These are phyloP conservation scores for Avena sativa DNA, from an alignment of 176 grass and related monocot species.

Conservation along the genomic window DNA sequence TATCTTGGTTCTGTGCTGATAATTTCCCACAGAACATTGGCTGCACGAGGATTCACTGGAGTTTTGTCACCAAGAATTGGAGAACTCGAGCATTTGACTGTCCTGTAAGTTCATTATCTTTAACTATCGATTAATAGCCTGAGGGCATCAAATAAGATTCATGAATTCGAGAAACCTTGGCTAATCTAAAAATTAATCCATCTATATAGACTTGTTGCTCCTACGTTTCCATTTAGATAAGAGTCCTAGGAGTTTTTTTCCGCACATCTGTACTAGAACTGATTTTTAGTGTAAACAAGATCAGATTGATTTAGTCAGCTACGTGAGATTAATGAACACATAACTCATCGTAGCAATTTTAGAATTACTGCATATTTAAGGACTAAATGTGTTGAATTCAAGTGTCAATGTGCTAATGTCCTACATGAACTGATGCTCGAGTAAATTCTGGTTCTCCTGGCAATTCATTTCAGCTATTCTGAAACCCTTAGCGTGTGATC, in stretches of 20 bases:
- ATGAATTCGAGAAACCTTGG: not conserved
- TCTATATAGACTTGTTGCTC: not conserved
- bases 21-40: slow-evolving; percentile 68
- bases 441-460: not conserved
- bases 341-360: not conserved
- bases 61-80: slow-evolving; percentile 89
- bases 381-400: not conserved
- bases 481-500: slow-evolving; percentile 28
- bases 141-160: not conserved
- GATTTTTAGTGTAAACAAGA: not conserved
- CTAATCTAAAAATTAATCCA: not conserved
- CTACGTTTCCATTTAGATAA: not conserved
- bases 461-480: not conserved
- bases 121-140: not conserved
- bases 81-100: slow-evolving; percentile 79
- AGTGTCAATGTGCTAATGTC: not conserved
- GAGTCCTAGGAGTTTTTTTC: not conserved
- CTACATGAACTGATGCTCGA: slow-evolving; percentile 11
- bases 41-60: slow-evolving; percentile 93
- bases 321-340: not conserved
- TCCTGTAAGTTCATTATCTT: slow-evolving; percentile 69
- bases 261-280: not conserved
- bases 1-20: not conserved
- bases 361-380: not conserved
- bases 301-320: not conserved